A percentile compares a stretch with the other conserved stretches of the same genome.
Conservation (phyloP, 768 basidiomycete genomes). For the Hysterangium stoloniferum region DNA sequence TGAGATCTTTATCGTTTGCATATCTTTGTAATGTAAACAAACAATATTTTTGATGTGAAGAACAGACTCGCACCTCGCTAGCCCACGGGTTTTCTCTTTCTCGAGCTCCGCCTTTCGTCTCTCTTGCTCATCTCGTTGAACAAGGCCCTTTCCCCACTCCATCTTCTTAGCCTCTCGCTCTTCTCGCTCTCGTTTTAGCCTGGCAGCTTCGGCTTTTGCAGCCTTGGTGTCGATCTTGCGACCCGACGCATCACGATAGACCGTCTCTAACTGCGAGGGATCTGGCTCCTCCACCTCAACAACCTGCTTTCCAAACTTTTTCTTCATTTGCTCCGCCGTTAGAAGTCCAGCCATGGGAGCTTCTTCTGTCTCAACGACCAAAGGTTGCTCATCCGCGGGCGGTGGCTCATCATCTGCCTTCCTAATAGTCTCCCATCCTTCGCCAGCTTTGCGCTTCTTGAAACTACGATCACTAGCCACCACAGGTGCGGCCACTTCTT, state of each 20-base stretch:
- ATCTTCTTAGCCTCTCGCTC: constrained; percentile 87
- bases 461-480: constrained; percentile 71
- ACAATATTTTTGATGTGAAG: not conserved
- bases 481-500: constrained; percentile 48
- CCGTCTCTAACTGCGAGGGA: constrained; percentile 73
- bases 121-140: constrained; percentile 79
- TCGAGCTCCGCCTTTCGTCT: constrained; percentile 56
- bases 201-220: constrained; percentile 76
- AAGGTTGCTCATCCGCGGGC: constrained; percentile 61
- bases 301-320: constrained; percentile 36
- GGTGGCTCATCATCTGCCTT: constrained; percentile 40
- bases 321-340: constrained; percentile 66
- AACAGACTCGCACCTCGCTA: constrained; percentile 46
- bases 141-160: constrained; percentile 97
- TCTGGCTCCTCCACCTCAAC: constrained; percentile 35
- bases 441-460: constrained; percentile 63
- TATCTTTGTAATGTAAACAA: constrained; percentile 22
- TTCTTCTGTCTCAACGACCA: constrained; percentile 35
- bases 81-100: constrained; percentile 53
- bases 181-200: constrained; percentile 70
- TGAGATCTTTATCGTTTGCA: constrained; percentile 79
- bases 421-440: constrained; percentile 64
- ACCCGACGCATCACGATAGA: constrained; percentile 88
- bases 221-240: constrained; percentile 84
- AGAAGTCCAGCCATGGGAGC: constrained; percentile 68